Conservation (phyloP, 2,329 filamentous ascomycete genomes). For the Aspergillus texensis region DNA sequence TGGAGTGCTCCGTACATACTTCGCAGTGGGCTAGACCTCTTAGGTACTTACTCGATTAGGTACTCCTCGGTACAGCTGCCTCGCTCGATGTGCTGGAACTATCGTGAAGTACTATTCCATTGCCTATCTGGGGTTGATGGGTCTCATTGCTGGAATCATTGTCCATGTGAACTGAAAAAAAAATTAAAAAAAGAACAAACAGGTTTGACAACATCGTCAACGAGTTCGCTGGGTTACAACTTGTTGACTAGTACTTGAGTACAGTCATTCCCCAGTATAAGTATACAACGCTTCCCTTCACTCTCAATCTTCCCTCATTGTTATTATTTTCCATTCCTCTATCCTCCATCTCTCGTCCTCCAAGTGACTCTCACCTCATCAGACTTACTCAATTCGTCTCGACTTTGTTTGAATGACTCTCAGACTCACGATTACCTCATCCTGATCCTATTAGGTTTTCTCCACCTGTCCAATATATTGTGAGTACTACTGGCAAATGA, state of each 20-base stretch:
- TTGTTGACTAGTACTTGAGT: not conserved
- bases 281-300: constrained; percentile 6
- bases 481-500: constrained; percentile 15
- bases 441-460: constrained; percentile 4
- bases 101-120: constrained; percentile 1
- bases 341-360: not conserved
- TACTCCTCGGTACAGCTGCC: constrained; percentile 3
- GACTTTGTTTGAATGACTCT: not conserved
- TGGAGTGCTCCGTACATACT: not conserved
- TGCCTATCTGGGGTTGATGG: constrained; percentile 18
- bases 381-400: not conserved
- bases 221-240: not conserved
- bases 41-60: constrained; percentile 3
- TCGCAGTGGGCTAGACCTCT: not conserved
- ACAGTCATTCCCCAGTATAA: not conserved
- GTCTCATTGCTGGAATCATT: constrained; percentile 15
- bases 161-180: constrained; percentile 39
- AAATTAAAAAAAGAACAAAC: constrained; percentile 16
- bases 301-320: not conserved
- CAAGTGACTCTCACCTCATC: not conserved
- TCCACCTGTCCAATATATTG: constrained; percentile 18
- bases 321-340: not conserved
- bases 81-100: not conserved
- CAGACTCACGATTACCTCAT: not conserved
- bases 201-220: constrained; percentile 7